Conservation (phyloP, 164 flowering plant genomes). For the Kingdonia uniflora region DNA sequence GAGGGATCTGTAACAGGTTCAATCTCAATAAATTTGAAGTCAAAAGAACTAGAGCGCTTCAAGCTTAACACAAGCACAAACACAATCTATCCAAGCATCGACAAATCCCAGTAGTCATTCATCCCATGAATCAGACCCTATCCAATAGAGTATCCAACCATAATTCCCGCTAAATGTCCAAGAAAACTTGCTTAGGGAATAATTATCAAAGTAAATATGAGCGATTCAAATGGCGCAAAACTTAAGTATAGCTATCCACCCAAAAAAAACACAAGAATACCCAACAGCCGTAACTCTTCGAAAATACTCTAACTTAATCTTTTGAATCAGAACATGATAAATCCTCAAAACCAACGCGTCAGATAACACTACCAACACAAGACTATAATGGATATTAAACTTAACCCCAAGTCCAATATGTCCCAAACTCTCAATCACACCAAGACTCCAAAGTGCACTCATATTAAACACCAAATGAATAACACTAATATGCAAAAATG, state of each 20-base stretch:
- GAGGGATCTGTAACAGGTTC: constrained; percentile 76
- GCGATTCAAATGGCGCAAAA: constrained; percentile 93
- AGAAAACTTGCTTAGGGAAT: constrained; percentile 95
- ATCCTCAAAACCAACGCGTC: constrained; percentile 58
- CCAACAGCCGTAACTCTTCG: constrained; percentile 93
- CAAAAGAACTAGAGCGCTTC: constrained; percentile 71
- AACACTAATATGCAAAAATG: constrained; percentile 85
- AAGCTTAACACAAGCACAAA: constrained; percentile 62
- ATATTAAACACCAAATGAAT: constrained; percentile 89
- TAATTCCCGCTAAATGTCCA: constrained; percentile 88
- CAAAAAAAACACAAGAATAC: constrained; percentile 97
- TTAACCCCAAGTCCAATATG: constrained; percentile 61
- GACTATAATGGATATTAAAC: constrained; percentile 78
- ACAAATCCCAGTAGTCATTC: constrained; percentile 89
- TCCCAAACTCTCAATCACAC: constrained; percentile 68
- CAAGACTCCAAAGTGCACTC: constrained; percentile 99
- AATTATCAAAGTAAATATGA: constrained; percentile 82
- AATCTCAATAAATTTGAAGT: constrained; percentile 65
- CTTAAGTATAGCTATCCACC: constrained; percentile 97
- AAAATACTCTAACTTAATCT: constrained; percentile 71
- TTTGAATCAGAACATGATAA: constrained; percentile 61
- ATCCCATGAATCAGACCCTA: constrained; percentile 97
- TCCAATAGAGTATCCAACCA: constrained; percentile 83
- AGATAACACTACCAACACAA: constrained; percentile 63
- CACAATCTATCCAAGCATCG: constrained; percentile 87